Base-by-base conservation (phyloP, 1,284 basidiomycete species). In the Melanopsichium pennsylvanicum region DNA sequence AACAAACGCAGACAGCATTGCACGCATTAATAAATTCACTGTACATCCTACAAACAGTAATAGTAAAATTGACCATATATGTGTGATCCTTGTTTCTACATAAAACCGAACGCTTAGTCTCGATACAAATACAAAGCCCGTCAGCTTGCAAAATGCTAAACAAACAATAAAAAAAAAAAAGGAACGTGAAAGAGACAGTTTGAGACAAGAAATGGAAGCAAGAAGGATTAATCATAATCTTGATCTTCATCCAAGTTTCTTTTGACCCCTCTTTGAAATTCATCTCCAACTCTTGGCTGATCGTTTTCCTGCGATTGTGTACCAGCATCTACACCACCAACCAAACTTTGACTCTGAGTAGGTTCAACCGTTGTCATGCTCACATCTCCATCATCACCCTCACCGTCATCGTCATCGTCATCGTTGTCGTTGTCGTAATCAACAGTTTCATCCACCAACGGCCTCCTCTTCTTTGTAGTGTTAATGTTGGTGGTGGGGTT, bases 171-270 rank as follows among this genome's bases (percentile, higher is more conserved):
- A n/a, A n/a, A n/a, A n/a, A n/a, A n/a, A n/a, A n/a, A n/a, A n/a
- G n/a, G n/a, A n/a, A n/a, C n/a, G n/a, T n/a, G n/a, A n/a, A n/a
- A n/a, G n/a, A n/a, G n/a, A n/a, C n/a, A n/a, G n/a, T n/a, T n/a
- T n/a, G n/a, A n/a, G n/a, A n/a, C n/a, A n/a, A n/a, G n/a, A n/a
- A n/a, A n/a, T n/a, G n/a, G n/a, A n/a, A n/a, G n/a, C n/a, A n/a
- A 29, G 19, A 19, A 31, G 11, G 18, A 32, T 52, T 46, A 81
- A 38, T 81, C 79, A 38, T 81, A 81, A 10, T 81, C 78, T 18
- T 81, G 74, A 40, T 81, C 79, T 33, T 81, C 79, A 10, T 81
- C 79, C 26, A 81, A 45, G 11, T 49, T 61, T 9, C 79, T 64
- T 40, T 81, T 81, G 8, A 55, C 52, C 10, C 79, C 76, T 33